Evolutionary conservation across 805 yeast species (phyloP), one percentile per base, ranked within the genome.

Genomic region (Wickerhamomyces mucosus): DNA sequence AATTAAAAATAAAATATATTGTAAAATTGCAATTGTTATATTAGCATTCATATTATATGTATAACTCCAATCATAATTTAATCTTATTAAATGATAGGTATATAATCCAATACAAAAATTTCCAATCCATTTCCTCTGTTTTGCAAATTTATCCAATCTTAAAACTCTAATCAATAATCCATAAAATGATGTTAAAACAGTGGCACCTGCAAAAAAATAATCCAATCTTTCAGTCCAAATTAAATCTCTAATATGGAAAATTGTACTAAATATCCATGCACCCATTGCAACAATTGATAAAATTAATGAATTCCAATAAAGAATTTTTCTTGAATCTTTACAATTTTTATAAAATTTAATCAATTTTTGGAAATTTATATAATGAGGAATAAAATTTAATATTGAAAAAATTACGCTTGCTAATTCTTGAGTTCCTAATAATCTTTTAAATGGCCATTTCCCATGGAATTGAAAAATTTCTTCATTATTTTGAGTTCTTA

Each of bases 1-100:
- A 1, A 43, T 28, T 5, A 59, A 21, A 14, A 63, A 39, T 15
- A 62, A 48, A 3, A 68, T 38, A 51, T 86, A 81, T 46, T 89
- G 96, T 5, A 78, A 39, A 4, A 86, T 35, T 0, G 96, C 98
- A 31, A 85, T 69, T 1, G 68, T 53, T 2, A 92, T 76, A 47
- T 92, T 89, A 18, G 92, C 94, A 41, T 72, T 68, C 97, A 92
- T 89, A 58, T 89, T 89, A 54, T 92, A 92, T 2, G 94, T 78
- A 56, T 89, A 89, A 36, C 85, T 80, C 89, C 96, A 89, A 42
- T 78, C 79, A 9, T 69, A 51, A 27, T 67, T 59, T 21, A 92
- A 59, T 38, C 89, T 66, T 21, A 69, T 50, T 10, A 92, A 61
- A 53, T 89, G 98, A 12, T 62, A 58, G 1, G 62, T 15, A 42